phyloP scores from a whole-genome alignment of 2,329 filamentous ascomycete genomes.

The Xylogone sp. region DNA sequence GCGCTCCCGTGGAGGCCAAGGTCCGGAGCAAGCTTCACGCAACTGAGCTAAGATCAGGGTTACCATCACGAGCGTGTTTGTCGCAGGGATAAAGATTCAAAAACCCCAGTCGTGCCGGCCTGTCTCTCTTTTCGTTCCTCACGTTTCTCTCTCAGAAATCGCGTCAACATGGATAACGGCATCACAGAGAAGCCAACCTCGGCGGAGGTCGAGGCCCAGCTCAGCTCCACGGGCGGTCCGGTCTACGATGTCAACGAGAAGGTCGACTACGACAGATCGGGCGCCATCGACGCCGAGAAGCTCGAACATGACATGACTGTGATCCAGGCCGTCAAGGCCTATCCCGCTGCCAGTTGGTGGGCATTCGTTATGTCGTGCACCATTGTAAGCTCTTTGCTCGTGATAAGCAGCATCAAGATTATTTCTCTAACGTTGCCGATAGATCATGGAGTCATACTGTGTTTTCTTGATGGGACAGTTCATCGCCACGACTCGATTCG shows the following conservation, averaged over 20 bases:
- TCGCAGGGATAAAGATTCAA: no score
- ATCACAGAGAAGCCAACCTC: constrained; percentile 12
- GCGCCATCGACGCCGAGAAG: constrained; percentile 46
- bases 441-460: constrained; percentile 63
- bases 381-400: constrained; percentile 37
- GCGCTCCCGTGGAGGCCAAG: no score
- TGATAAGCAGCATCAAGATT: constrained; percentile 6
- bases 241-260: constrained; percentile 29
- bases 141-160: constrained; percentile 19
- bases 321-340: constrained; percentile 43
- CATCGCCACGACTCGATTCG: constrained; percentile 47
- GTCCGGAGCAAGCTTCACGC: no score
- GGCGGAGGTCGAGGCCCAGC: constrained; percentile 19
- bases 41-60: no score
- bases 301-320: constrained; percentile 47
- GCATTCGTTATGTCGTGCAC: constrained; percentile 53
- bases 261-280: constrained; percentile 21
- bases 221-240: constrained; percentile 21
- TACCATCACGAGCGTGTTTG: no score
- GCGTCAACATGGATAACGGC: constrained; percentile 14
- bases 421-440: constrained; percentile 7
- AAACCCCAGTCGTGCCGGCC: constrained; percentile 24
- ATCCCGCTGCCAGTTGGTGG: constrained; percentile 51
- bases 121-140: constrained; percentile 26
- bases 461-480: constrained; percentile 60